Conservation (phyloP, 768 basidiomycete genomes). For the Rhodotorula babjevae region DNA sequence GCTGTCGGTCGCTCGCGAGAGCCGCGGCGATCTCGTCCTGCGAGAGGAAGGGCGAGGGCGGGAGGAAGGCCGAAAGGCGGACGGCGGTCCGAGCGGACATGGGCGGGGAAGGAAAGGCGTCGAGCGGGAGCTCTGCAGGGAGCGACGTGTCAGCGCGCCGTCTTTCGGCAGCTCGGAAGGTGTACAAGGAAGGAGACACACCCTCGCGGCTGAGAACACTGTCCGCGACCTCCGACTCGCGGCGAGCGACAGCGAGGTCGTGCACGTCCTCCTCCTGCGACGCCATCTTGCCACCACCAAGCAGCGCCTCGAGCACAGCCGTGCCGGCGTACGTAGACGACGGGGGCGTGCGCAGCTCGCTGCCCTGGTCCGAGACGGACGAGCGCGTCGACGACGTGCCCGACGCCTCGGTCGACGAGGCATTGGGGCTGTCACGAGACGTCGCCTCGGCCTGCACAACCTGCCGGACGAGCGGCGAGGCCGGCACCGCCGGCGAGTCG, state of each 20-base stretch:
- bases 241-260: not conserved
- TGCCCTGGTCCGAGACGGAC: not conserved
- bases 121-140: conserved; percentile 6
- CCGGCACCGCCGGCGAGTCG: not conserved
- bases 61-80: conserved; percentile 14
- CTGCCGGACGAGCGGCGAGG: no score
- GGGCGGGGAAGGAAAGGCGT: conserved; percentile 29
- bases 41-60: conserved; percentile 29
- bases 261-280: not conserved
- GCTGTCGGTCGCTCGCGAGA: not conserved
- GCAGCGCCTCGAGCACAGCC: not conserved
- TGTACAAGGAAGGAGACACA: not conserved
- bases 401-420: not conserved
- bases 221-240: conserved; percentile 2
- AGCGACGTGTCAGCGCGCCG: not conserved
- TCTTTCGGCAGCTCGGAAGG: no score
- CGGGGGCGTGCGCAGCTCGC: conserved; percentile 3
- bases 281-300: not conserved
- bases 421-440: not conserved
- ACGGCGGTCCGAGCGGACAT: not conserved
- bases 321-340: not conserved
- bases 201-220: conserved; percentile 17
- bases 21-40: conserved; percentile 23
- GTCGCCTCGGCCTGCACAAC: not conserved
- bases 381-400: not conserved